These are phyloP conservation scores for Aquilaria sinensis DNA, from an alignment of 345 rosid genomes.

Conservation along the genomic window DNA sequence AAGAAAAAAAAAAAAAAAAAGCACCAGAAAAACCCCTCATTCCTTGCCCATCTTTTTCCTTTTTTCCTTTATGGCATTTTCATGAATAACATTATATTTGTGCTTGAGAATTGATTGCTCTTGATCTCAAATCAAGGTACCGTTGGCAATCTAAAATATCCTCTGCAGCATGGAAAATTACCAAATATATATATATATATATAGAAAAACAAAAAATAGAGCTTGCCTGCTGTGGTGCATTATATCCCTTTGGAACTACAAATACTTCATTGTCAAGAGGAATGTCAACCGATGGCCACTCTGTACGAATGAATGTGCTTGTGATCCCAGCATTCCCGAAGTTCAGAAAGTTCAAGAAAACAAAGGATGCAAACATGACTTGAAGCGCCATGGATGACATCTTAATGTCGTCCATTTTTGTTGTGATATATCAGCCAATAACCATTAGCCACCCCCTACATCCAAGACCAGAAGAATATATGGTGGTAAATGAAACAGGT, in stretches of 20 bases:
- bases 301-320: slow-evolving; percentile 59
- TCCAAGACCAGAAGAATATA: no score
- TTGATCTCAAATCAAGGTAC: no score
- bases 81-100: no score
- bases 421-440: slow-evolving; percentile 21
- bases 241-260: slow-evolving; percentile 67
- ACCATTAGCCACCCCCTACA: background rate
- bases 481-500: no score
- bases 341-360: slow-evolving; percentile 27
- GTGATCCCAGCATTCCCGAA: slow-evolving; percentile 56
- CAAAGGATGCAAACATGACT: slow-evolving; percentile 15
- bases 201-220: background rate
- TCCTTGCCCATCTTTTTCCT: no score
- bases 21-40: no score
- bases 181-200: background rate
- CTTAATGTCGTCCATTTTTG: slow-evolving; percentile 13
- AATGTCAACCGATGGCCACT: slow-evolving; percentile 85
- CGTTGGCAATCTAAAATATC: no score
- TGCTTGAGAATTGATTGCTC: no score
- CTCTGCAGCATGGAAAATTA: no score
- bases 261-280: slow-evolving; percentile 71
- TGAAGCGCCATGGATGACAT: slow-evolving; percentile 20
- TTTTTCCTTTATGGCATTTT: no score
- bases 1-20: no score
- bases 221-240: slow-evolving; percentile 87